Evolutionary conservation across 2,329 filamentous ascomycete genomes (phyloP), one percentile per base, ranked within the genome.

Genomic region (Neopestalotiopsis clavispora): DNA sequence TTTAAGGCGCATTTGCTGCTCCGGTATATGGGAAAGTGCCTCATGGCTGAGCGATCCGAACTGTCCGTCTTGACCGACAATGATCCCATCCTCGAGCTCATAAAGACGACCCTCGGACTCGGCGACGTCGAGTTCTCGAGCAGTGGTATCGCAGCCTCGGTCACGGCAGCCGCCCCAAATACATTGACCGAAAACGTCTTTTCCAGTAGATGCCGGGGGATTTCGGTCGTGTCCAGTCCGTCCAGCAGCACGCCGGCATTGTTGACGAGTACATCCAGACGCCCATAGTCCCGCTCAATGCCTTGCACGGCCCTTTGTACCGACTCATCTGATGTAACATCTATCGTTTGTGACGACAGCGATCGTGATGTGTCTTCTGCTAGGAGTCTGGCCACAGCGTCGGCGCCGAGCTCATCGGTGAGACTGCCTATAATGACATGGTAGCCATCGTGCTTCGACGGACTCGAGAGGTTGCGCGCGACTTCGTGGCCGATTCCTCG

Each of bases 1-100:
- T 84, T 82, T 6, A 84, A 30, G 0, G 82, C 83, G 1, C 81
- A 79, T 69, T 85, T 85, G 73, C 80, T 83, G 5, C 74, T 71
- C 12, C 80, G 73, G 66, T 85, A 84, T 1, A 75, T 73, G 34
- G 77, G 80, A 61, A 75, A 78, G 63, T 80, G 79, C 7, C 68
- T 77, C 1, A 67, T 30, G 0, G 71, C 78, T 0, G 68, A 70
- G 62, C 75, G 73, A 67, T 83, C 78, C 1, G 73, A 69, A 0
- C 78, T 69, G n/a, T 73, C 65, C 0, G 72, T 65, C 62, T 65
- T 65, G 20, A 65, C 62, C n/a, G 62, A 45, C 2, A 84, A 58
- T 9, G 79, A 81, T 0, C 79, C 81, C 72, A 82, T 77, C 2
- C 72, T 67, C 30, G 78, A 81, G 0, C 78, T 78, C 1, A 84